phyloP scores from a whole-genome alignment of 768 basidiomycete species.

The Boletus bicolor region DNA sequence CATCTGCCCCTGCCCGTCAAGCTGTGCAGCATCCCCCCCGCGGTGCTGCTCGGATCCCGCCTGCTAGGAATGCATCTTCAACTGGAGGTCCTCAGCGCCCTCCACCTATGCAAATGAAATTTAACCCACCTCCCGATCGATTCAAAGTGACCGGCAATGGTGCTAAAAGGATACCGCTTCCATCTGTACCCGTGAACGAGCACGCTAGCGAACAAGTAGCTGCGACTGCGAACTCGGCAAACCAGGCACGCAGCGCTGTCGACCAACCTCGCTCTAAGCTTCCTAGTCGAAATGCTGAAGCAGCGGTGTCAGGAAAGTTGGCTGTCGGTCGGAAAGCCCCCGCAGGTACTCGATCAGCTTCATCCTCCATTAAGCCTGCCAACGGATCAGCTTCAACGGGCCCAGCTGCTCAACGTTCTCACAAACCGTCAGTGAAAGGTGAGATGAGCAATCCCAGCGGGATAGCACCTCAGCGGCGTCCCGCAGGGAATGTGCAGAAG shows the following conservation, averaged over 20 bases:
- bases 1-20: constrained; percentile 11
- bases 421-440: constrained; percentile 9
- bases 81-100: constrained; percentile 27
- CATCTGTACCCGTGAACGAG: constrained; percentile 8
- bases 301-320: neutral
- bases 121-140: constrained; percentile 19
- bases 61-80: constrained; percentile 1
- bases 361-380: constrained; percentile 10
- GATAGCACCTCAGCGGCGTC: constrained; percentile 9
- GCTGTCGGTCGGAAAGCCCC: constrained; percentile 7
- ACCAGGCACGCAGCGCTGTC: neutral
- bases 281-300: constrained; percentile 6
- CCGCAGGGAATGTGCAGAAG: constrained; percentile 4
- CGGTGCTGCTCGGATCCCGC: constrained; percentile 1
- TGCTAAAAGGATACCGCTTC: constrained; percentile 33
- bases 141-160: constrained; percentile 30
- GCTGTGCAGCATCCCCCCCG: constrained; percentile 5
- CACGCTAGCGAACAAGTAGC: constrained; percentile 1
- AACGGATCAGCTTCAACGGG: neutral
- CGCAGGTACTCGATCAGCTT: constrained; percentile 1
- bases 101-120: constrained; percentile 21
- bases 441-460: constrained; percentile 3
- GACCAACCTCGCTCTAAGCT: constrained; percentile 10
- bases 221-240: neutral
- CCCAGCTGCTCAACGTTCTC: constrained; percentile 5